phyloP scores from a whole-genome alignment of 805 yeast species.

The Wickerhamomyces subpelliculosus region DNA sequence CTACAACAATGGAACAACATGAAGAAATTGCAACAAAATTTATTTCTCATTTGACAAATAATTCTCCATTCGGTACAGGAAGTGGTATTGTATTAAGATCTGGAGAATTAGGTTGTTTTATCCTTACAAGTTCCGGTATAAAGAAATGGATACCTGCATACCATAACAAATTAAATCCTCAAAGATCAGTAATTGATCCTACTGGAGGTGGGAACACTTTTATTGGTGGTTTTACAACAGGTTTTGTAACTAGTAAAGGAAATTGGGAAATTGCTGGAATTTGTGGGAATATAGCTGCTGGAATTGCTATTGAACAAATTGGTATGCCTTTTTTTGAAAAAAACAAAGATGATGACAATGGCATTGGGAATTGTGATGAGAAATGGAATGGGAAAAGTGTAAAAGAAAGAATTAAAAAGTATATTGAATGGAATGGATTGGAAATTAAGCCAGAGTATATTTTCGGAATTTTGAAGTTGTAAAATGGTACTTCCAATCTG shows the following conservation, averaged over 20 bases:
- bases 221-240: constrained; percentile 73
- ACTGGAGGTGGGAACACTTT: constrained; percentile 95
- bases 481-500: too few relatives aligned
- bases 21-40: constrained; percentile 38
- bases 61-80: constrained; percentile 21
- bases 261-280: constrained; percentile 50
- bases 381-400: constrained; percentile 57
- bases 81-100: constrained; percentile 63
- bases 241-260: constrained; percentile 39
- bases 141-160: constrained; percentile 64
- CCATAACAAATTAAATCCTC: constrained; percentile 37
- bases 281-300: constrained; percentile 74
- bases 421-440: constrained; percentile 23
- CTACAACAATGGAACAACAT: constrained; percentile 32
- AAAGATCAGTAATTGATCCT: constrained; percentile 64
- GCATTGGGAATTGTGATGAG: constrained; percentile 25
- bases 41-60: constrained; percentile 31
- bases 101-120: constrained; percentile 65
- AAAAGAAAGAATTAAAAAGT: constrained; percentile 35
- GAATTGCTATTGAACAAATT: constrained; percentile 70
- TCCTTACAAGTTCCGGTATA: constrained; percentile 26
- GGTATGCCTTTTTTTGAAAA: constrained; percentile 55
- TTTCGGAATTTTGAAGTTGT: not conserved
- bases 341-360: too few relatives aligned
- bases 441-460: not conserved